Conservation (phyloP, 169 alveolate genomes). For the Eimeria brunetti region DNA sequence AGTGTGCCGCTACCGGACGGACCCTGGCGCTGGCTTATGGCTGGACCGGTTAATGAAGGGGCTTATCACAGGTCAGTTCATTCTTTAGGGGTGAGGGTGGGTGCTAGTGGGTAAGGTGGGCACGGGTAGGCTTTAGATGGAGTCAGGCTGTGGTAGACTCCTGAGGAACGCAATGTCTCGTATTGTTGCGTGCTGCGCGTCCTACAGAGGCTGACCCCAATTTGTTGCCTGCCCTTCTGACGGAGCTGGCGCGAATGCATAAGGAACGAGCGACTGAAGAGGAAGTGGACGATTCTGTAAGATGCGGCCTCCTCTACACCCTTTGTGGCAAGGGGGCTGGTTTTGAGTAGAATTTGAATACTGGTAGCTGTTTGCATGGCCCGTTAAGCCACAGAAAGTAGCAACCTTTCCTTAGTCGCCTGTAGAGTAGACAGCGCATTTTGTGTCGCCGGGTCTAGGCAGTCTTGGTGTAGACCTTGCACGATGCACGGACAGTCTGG, state of each 20-base stretch:
- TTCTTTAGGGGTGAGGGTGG: background rate
- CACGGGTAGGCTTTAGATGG: background rate
- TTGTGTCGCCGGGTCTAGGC: background rate
- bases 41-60: slow-evolving; percentile 41
- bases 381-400: background rate
- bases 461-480: background rate
- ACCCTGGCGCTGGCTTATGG: slow-evolving; percentile 55
- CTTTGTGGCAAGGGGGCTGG: background rate
- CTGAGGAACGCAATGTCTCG: background rate
- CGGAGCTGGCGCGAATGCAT: slow-evolving; percentile 54
- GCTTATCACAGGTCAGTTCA: slow-evolving; percentile 12
- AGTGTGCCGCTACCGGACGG: slow-evolving; percentile 43
- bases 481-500: background rate
- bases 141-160: background rate
- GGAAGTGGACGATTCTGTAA: slow-evolving; percentile 1
- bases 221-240: slow-evolving; percentile 61
- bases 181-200: slow-evolving; percentile 26
- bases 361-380: background rate
- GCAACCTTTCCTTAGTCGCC: background rate
- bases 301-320: background rate
- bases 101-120: background rate
- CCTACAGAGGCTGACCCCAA: slow-evolving; percentile 51
- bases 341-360: background rate
- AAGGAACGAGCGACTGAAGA: slow-evolving; percentile 40
- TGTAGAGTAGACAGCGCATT: background rate